Evolutionary conservation across 106 monocot species (phyloP), one percentile per base, ranked within the genome.

Genomic region (Allium fistulosum): DNA sequence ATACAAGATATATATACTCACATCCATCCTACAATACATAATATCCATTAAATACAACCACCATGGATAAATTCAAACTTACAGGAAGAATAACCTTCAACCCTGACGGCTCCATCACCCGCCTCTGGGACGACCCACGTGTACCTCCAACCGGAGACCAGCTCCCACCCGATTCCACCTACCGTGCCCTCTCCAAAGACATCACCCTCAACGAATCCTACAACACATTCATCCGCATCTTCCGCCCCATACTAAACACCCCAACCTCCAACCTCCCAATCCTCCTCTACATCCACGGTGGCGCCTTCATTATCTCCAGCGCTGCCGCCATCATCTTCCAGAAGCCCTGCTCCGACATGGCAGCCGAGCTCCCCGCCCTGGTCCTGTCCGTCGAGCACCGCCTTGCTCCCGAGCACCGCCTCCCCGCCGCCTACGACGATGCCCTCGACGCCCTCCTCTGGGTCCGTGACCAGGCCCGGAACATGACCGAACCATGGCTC

Each of bases 231-330:
- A 49, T 65, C 69, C 79, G 74, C 48, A 8, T 74, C 46, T 74
- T 63, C 74, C 57, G 28, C 37, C 79, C 79, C 49, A 22, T 22
- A 22, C 22, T 22, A 1, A 22, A 22, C 22, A 22, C 22, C 22
- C 22, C 22, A 22, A 22, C 22, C 22, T 22, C 22, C 22, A 22
- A 22, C 22, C 22, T 22, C 22, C 79, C 79, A 10, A 11, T 70
- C 15, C 56, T 74, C 17, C 4, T 80, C 58, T 70, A 63, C 69
- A 46, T 80, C 59, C 79, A 80, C 59, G 79, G 74, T 55, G 79
- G 79, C 48, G 74, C 70, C 49, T 80, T 75, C 22, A 22, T 22
- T 1, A 22, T 22, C 0, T 22, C 22, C 22, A 22, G 22, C 22
- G 22, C 22, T 22, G 22, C 22, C 22, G 22, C 22, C 70, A 22